phyloP scores from a whole-genome alignment of 2,329 filamentous ascomycete species.

The Fusarium praegraminearum region DNA sequence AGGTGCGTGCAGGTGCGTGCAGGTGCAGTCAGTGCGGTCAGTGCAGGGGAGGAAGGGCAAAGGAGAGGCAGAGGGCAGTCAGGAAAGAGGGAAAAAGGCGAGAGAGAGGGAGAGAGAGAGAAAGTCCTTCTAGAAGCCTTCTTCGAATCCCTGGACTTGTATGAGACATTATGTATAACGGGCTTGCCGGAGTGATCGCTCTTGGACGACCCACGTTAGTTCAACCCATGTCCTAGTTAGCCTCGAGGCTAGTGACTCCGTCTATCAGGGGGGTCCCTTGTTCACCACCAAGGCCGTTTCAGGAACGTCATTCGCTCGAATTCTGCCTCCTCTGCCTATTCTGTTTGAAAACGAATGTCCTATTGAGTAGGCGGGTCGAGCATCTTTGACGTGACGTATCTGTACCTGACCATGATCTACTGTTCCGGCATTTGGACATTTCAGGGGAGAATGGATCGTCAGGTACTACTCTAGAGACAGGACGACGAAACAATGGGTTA shows the following conservation, averaged over 20 bases:
- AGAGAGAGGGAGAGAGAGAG: constrained; percentile 21
- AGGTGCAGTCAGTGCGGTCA: neutral
- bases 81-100: constrained; percentile 11
- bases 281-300: constrained; percentile 43
- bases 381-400: constrained; percentile 32
- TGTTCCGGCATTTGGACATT: constrained; percentile 14
- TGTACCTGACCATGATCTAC: constrained; percentile 31
- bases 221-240: constrained; percentile 43
- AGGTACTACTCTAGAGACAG: constrained; percentile 2
- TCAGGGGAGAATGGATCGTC: constrained; percentile 25
- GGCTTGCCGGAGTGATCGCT: constrained; percentile 49
- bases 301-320: constrained; percentile 47
- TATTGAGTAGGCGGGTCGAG: constrained; percentile 3
- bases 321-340: constrained; percentile 12
- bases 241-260: constrained; percentile 33
- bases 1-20: neutral
- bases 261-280: constrained; percentile 37
- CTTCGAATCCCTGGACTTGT: constrained; percentile 43
- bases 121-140: constrained; percentile 51
- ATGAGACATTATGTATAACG: constrained; percentile 49
- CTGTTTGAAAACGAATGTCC: constrained; percentile 12
- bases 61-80: constrained; percentile 11
- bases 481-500: constrained; percentile 4
- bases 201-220: constrained; percentile 43
- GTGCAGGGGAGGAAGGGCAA: constrained; percentile 19